Evolutionary conservation across 192 early-diverging fungal genomes (phyloP).

Genomic region (Dissophora globulifera): DNA sequence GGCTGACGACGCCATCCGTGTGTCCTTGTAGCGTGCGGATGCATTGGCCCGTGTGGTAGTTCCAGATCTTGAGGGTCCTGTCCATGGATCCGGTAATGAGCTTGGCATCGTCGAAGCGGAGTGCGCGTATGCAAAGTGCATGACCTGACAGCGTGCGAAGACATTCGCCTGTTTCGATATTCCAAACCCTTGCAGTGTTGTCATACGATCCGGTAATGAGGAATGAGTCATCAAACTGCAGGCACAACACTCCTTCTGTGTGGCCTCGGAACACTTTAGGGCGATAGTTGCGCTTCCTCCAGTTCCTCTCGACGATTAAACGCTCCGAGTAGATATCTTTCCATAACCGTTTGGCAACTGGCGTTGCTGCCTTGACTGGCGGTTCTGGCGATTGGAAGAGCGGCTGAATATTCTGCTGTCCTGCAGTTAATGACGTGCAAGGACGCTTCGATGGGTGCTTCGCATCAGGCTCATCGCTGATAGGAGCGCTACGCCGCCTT

Average conservation of each 20-base stretch:
- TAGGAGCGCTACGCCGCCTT: slow-evolving; percentile 17
- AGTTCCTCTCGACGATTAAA: slow-evolving; percentile 91
- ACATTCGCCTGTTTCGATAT: slow-evolving; percentile 82
- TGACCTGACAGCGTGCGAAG: slow-evolving; percentile 85
- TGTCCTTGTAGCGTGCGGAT: slow-evolving; percentile 84
- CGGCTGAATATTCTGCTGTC: neutral
- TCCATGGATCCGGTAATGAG: slow-evolving; percentile 96
- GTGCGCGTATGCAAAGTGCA: slow-evolving; percentile 82
- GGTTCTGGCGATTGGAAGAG: slow-evolving; percentile 46
- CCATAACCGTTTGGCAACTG: slow-evolving; percentile 67
- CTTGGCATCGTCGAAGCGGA: slow-evolving; percentile 95
- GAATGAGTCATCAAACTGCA: slow-evolving; percentile 85
- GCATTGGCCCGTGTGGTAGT: slow-evolving; percentile 87
- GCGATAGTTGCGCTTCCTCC: slow-evolving; percentile 84
- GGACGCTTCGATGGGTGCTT: slow-evolving; percentile 24
- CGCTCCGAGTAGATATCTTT: slow-evolving; percentile 98
- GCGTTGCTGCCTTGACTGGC: slow-evolving; percentile 17
- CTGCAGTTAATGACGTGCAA: slow-evolving; percentile 9
- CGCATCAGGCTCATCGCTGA: neutral
- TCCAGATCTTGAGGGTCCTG: slow-evolving; percentile 92
- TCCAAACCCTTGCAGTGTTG: slow-evolving; percentile 90
- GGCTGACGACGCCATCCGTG: slow-evolving; percentile 78
- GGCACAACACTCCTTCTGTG: slow-evolving; percentile 87
- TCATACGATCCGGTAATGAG: slow-evolving; percentile 93
- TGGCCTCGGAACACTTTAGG: slow-evolving; percentile 77